These are phyloP conservation scores for Lepidium aucheri DNA, from an alignment of 345 rosid genomes.

Conservation along the genomic window DNA sequence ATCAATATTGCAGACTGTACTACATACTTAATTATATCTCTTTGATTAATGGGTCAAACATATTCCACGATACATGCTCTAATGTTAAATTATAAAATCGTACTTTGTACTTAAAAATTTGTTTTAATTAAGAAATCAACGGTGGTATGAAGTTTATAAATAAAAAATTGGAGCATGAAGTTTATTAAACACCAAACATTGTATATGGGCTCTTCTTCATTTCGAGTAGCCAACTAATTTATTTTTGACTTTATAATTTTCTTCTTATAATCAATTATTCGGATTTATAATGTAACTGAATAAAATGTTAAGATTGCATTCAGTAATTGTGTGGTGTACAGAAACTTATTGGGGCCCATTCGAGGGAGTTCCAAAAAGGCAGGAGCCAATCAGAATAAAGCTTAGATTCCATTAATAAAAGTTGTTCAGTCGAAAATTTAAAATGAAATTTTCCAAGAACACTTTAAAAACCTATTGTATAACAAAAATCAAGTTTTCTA, in stretches of 20 bases:
- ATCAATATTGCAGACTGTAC: background rate
- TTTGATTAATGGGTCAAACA: conserved; percentile 3
- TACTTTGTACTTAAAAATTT: conserved; percentile 5
- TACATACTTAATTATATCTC: background rate
- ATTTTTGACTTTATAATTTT: background rate
- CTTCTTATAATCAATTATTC: background rate
- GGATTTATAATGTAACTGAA: background rate
- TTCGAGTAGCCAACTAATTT: conserved; percentile 8
- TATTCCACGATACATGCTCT: background rate
- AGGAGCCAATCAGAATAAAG: conserved; percentile 9
- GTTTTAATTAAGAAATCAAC: conserved; percentile 16
- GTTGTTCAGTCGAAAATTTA: background rate
- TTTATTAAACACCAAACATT: background rate
- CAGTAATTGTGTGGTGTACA: background rate
- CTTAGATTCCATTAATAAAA: background rate
- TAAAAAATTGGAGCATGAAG: background rate
- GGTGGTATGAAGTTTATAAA: background rate
- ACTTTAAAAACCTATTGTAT: too few species aligned
- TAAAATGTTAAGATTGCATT: background rate
- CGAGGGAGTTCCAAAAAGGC: conserved; percentile 5
- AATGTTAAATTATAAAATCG: background rate
- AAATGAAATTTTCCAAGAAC: background rate
- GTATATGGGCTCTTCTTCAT: background rate
- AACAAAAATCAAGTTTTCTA: too few species aligned
- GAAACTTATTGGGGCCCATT: background rate